Percentiles rank a stretch among this genome's conserved stretches.
phyloP scores from a whole-genome alignment of 176 grass and related monocot species.

The Carex cristatella region DNA sequence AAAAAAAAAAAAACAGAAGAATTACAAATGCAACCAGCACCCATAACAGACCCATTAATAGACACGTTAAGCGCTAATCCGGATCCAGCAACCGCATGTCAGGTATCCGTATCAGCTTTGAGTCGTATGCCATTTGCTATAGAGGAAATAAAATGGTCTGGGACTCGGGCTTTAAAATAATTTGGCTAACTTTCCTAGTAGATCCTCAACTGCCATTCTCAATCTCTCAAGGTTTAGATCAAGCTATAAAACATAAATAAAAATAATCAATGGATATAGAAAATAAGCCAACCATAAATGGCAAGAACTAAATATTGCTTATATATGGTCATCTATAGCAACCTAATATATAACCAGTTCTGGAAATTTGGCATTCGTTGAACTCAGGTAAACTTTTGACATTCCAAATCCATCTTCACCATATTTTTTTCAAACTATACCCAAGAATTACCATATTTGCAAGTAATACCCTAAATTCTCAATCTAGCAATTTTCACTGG shows the following conservation, averaged over 20 bases:
- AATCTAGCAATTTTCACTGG: neutral
- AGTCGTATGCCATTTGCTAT: too few relatives aligned
- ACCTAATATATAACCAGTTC: neutral
- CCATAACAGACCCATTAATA: too few relatives aligned
- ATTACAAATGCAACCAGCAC: too few relatives aligned
- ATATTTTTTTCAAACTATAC: slow-evolving; percentile 11
- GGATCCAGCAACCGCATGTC: too few relatives aligned
- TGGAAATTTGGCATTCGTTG: neutral
- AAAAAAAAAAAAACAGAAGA: too few relatives aligned
- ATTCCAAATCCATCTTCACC: neutral
- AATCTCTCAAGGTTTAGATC: slow-evolving; percentile 90
- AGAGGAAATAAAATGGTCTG: slow-evolving; percentile 96
- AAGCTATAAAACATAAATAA: slow-evolving; percentile 48
- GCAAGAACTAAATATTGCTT: neutral
- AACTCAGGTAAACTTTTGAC: neutral
- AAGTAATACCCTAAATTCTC: neutral
- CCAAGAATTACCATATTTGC: slow-evolving; percentile 3
- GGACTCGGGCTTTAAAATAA: slow-evolving; percentile 71
- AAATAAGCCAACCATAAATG: slow-evolving; percentile 9
- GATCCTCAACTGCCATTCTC: slow-evolving; percentile 84
- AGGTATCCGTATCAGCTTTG: too few relatives aligned
- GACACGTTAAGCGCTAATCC: too few relatives aligned
- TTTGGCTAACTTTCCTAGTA: slow-evolving; percentile 88
- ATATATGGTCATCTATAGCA: neutral
- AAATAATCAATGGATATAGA: neutral